Evolutionary conservation across 805 yeast genomes (phyloP).

Genomic region (Candida anglica): DNA sequence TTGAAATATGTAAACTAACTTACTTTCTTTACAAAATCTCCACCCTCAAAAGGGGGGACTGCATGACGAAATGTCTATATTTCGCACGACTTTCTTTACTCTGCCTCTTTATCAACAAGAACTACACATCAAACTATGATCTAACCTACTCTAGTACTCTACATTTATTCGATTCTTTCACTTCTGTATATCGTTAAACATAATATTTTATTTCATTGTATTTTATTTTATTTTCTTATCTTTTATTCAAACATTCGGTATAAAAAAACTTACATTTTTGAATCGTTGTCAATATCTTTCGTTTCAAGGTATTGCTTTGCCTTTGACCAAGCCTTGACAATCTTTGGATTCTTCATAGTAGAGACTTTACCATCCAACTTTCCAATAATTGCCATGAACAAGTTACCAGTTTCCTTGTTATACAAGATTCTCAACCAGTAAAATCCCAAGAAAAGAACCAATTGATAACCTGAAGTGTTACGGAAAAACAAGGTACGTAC

Average conservation of each 20-base stretch:
- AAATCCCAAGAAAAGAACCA: constrained; percentile 52
- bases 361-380: constrained; percentile 41
- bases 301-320: constrained; percentile 24
- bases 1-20: too few relatives aligned
- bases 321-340: constrained; percentile 33
- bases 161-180: too few relatives aligned
- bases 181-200: too few relatives aligned
- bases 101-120: too few relatives aligned
- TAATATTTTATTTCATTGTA: neutral
- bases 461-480: constrained; percentile 67
- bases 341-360: constrained; percentile 42
- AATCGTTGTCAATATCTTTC: constrained; percentile 19
- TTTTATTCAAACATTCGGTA: neutral
- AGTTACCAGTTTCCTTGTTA: constrained; percentile 42
- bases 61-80: too few relatives aligned
- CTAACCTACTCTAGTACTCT: too few relatives aligned
- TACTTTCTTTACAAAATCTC: too few relatives aligned
- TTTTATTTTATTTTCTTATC: neutral
- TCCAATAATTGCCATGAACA: constrained; percentile 37
- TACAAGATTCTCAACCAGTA: constrained; percentile 71
- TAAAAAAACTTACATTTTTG: too few relatives aligned
- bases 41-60: too few relatives aligned
- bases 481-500: constrained; percentile 60
- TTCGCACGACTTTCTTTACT: too few relatives aligned
- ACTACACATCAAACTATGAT: too few relatives aligned